Percentiles rank a stretch among this genome's conserved stretches.
Evolutionary conservation across 2,329 filamentous ascomycete genomes (phyloP).

Genomic region (Thelonectria rubi): DNA sequence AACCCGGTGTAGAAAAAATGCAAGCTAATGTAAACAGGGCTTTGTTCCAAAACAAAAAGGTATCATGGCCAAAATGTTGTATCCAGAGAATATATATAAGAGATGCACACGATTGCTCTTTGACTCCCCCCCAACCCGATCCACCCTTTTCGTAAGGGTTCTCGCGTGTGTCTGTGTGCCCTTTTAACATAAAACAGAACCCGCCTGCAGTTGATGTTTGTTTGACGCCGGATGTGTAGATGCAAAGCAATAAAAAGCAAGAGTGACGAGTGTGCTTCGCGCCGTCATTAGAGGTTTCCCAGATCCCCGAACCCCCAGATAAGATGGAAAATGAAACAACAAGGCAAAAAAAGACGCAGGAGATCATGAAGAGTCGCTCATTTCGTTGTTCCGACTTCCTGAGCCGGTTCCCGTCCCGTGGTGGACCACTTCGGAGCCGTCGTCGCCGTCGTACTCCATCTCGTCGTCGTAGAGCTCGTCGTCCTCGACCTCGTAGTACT

Average conservation of each 20-base stretch:
- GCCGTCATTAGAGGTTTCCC: conserved; percentile 37
- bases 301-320: conserved; percentile 7
- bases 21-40: conserved; percentile 3
- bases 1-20: not conserved
- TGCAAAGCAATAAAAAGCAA: conserved; percentile 26
- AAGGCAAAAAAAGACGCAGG: not conserved
- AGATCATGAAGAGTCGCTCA: conserved; percentile 41
- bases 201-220: conserved; percentile 29
- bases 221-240: conserved; percentile 32
- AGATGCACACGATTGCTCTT: conserved; percentile 27
- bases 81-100: conserved; percentile 27
- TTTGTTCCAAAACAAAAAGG: conserved; percentile 33
- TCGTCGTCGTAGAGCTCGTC: conserved; percentile 39
- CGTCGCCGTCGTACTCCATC: conserved; percentile 42
- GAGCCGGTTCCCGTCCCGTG: conserved; percentile 42
- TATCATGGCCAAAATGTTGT: conserved; percentile 36
- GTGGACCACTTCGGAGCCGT: conserved; percentile 41
- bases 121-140: conserved; percentile 19
- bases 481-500: conserved; percentile 43
- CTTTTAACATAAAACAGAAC: conserved; percentile 19
- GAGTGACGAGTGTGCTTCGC: conserved; percentile 29
- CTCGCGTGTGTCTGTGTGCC: conserved; percentile 29
- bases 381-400: conserved; percentile 39
- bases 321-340: conserved; percentile 9
- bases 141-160: conserved; percentile 27